Base-by-base conservation (phyloP, 1,284 basidiomycete species). In the Coniophora puteana region DNA sequence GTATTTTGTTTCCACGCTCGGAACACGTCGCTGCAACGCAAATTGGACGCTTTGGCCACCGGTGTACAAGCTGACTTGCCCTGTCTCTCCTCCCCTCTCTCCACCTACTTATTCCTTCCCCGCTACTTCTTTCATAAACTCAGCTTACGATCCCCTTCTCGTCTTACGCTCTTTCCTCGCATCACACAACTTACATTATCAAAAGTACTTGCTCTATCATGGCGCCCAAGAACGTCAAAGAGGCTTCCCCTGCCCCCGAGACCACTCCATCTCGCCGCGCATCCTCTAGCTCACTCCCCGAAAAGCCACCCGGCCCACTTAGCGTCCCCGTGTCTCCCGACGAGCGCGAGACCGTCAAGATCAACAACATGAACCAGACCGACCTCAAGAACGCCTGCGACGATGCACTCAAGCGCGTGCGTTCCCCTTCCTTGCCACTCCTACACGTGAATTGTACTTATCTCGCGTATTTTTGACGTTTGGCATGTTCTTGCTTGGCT, bases 321-420 rank as follows among this genome's bases (percentile, higher is more conserved):
- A 72, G 73, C 49, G 62, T 77, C 33, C 49, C 63, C n/a, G 59
- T 72, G 6, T 46, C 68, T 13, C 50, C 65, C 1, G 67, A 65
- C 43, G 71, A 75, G 31, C 71, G 83, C 38, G 86, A 90, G 37
- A 65, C 69, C 18, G 74, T 93, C 56, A 88, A 85, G 57, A 82
- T 94, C 50, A 96, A 96, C 73, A 89, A 86, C 53, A 75, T 82
- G 20, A 91, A 78, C 59, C 56, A 80, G 36, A 75, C 75, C 16
- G 93, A 95, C 57, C 78, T 96, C 60, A 95, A 95, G 70, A 82
- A 84, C 53, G 82, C 93, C 11, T 85, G 89, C 51, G 93, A 96
- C 61, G 93, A 95, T 68, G 84, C 85, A 28, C 68, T 95, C 48
- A 91, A 89, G 65, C 82, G 88, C 60, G 93, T 94, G 57, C 51